Conservation (phyloP, 352 stramenopile genomes). For the Globisporangium nodosum region DNA sequence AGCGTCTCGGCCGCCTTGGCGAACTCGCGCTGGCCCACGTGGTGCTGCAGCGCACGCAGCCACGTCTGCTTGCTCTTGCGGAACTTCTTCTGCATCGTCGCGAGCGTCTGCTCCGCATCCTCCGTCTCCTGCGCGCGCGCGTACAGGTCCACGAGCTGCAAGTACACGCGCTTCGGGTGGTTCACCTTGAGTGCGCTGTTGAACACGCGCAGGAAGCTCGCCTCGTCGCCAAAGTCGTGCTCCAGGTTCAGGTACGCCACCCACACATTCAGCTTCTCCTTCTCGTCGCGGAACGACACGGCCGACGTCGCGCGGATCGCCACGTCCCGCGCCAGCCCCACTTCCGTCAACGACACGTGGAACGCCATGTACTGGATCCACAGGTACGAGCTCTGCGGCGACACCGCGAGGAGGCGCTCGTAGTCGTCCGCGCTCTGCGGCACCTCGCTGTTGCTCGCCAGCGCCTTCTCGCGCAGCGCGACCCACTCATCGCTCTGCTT, state of each 20-base stretch:
- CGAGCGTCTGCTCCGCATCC: constrained; percentile 67
- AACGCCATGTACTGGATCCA: constrained; percentile 99
- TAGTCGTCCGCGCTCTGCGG: constrained; percentile 93
- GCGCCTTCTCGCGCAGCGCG: constrained; percentile 88
- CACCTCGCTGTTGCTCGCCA: constrained; percentile 90
- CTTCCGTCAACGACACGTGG: constrained; percentile 93
- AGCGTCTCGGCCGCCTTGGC: constrained; percentile 83
- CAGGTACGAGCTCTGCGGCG: constrained; percentile 93
- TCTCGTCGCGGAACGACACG: constrained; percentile 94
- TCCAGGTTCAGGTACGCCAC: constrained; percentile 94
- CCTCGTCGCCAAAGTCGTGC: constrained; percentile 93
- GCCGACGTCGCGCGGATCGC: constrained; percentile 89
- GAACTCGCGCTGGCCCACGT: constrained; percentile 71
- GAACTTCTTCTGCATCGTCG: constrained; percentile 92
- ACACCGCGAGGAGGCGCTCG: constrained; percentile 92
- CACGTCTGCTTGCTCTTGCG: constrained; percentile 87
- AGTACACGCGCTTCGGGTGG: constrained; percentile 94
- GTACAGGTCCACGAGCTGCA: constrained; percentile 93
- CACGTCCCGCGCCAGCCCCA: constrained; percentile 90
- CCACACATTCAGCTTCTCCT: constrained; percentile 98
- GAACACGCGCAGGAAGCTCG: constrained; percentile 88
- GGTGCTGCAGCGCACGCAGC: constrained; percentile 81
- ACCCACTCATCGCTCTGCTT: constrained; percentile 94
- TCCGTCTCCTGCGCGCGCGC: constrained; percentile 55
- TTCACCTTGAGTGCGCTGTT: constrained; percentile 91